Base-by-base conservation (phyloP, 139 green algal genomes). In the Volvox africanus region DNA sequence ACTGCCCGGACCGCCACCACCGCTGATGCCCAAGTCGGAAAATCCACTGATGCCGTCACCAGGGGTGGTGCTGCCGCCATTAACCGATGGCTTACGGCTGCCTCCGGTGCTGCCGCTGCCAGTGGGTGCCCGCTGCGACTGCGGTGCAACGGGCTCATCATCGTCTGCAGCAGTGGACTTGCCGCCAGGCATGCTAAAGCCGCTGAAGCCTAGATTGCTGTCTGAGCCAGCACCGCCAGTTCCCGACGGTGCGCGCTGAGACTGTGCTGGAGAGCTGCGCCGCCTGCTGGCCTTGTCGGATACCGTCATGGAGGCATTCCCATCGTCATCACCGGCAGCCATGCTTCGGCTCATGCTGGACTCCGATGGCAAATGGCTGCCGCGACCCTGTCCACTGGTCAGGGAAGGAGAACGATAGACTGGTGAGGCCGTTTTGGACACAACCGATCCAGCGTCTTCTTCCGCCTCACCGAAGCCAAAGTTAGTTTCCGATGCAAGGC, bases 151-250 rank as follows among this genome's bases (percentile, higher is more conserved):
- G 12, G 80, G 37, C 19, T 67, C 80, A 55, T 71, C 36, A 55
- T 37, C 44, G 24, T 1, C 75, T 20, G 75, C 75, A 21, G 28
- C 71, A 30, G 71, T 35, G 71, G 71, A 79, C 75, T 81, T 81
- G 75, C 75, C 75, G 75, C 75, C 30, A 35, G 75, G 75, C 75
- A 81, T 81, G 30, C 75, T 81, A 30, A 81, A 81, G 75, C 75
- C 75, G 75, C 75, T 81, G 75, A 81, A 81, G 32, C 30, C 75
- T 2, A 81, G 24, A 11, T 81, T 35, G 24, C 37, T 65, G 78
- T 44, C 78, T 5, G 36, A 24, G 37, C 78, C 78, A 44, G 21
- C 26, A 26, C 36, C 78, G 78, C 78, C 32, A 26, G 78, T 65
- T 20, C 19, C 33, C 3, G 78, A 84, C 36, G 78, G 78, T 13